Conservation (phyloP, 495 filamentous ascomycete species). For the Penicillium malachiteum region DNA sequence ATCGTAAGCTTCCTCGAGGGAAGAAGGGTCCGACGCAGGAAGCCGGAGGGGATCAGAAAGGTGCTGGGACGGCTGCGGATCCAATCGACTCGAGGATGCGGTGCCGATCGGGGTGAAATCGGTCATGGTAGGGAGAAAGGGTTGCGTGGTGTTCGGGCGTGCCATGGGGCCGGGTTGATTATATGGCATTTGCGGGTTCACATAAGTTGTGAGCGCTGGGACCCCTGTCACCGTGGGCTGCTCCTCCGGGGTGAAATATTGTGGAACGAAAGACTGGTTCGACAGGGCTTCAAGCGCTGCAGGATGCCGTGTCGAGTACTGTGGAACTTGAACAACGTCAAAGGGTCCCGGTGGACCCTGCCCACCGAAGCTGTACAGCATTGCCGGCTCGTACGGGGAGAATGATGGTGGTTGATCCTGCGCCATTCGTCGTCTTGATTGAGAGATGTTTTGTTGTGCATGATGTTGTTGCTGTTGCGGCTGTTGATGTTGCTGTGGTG, state of each 20-base stretch:
- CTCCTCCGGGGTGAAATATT: conserved; percentile 74
- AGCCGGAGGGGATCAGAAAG: conserved; percentile 27
- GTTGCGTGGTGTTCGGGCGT: conserved; percentile 48
- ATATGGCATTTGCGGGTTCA: conserved; percentile 55
- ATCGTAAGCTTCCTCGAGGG: conserved; percentile 64
- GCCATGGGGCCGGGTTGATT: conserved; percentile 52
- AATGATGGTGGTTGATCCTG: conserved; percentile 26
- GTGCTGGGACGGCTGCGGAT: conserved; percentile 25
- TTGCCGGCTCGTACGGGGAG: conserved; percentile 58
- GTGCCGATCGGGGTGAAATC: conserved; percentile 47
- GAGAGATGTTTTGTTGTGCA: conserved; percentile 13
- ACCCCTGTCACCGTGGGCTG: conserved; percentile 64
- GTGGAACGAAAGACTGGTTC: conserved; percentile 65
- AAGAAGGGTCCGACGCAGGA: conserved; percentile 27
- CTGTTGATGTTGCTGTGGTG: background rate
- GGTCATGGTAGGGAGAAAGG: conserved; percentile 55
- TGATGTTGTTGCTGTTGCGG: conserved; percentile 10
- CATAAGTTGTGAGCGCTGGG: conserved; percentile 51
- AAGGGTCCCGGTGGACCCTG: conserved; percentile 67
- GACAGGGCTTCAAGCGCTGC: conserved; percentile 79
- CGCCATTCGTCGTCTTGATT: conserved; percentile 10
- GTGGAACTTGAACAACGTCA: conserved; percentile 66
- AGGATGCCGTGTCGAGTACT: conserved; percentile 74
- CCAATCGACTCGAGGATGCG: conserved; percentile 30
- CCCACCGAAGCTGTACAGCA: conserved; percentile 81